phyloP scores from a whole-genome alignment of 2,329 filamentous ascomycete genomes.

The Berkeleyomyces rouxiae region DNA sequence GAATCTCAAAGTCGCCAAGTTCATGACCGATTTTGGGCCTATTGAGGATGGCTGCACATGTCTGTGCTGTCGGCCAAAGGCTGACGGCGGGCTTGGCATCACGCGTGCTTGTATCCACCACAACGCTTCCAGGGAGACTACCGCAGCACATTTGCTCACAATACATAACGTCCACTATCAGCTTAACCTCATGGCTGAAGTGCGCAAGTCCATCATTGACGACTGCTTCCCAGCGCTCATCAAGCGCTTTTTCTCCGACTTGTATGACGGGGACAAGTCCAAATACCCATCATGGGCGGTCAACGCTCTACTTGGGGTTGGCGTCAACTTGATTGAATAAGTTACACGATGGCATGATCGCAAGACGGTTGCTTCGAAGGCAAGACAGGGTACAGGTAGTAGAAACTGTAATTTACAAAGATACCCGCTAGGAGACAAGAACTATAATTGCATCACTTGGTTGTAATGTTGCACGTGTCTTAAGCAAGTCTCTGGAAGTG shows the following conservation, averaged over 20 bases:
- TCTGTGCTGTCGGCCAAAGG: slow-evolving; percentile 50
- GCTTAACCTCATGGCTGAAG: slow-evolving; percentile 62
- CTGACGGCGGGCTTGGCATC: slow-evolving; percentile 58
- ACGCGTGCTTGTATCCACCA: slow-evolving; percentile 85
- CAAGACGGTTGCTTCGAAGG: background rate
- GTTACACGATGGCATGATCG: background rate
- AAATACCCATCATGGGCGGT: slow-evolving; percentile 75
- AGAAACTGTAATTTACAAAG: too few relatives aligned
- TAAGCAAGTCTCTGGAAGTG: too few relatives aligned
- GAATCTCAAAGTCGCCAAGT: slow-evolving; percentile 64
- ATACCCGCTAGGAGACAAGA: too few relatives aligned
- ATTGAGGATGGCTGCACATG: slow-evolving; percentile 75
- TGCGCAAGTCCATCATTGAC: slow-evolving; percentile 61
- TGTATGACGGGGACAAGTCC: slow-evolving; percentile 43
- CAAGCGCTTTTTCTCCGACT: slow-evolving; percentile 55
- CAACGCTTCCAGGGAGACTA: slow-evolving; percentile 85
- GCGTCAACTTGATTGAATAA: slow-evolving; percentile 47
- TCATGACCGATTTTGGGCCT: slow-evolving; percentile 63
- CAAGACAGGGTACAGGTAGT: too few relatives aligned
- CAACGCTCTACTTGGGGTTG: slow-evolving; percentile 59
- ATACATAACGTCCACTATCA: slow-evolving; percentile 96
- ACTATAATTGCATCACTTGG: too few relatives aligned
- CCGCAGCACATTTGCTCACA: slow-evolving; percentile 66
- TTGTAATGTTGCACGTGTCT: too few relatives aligned
- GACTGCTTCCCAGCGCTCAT: slow-evolving; percentile 69